A percentile compares a stretch with the other conserved stretches of the same genome.
Conservation (phyloP, 2,329 filamentous ascomycete species). For the Neonectria coccinea region DNA sequence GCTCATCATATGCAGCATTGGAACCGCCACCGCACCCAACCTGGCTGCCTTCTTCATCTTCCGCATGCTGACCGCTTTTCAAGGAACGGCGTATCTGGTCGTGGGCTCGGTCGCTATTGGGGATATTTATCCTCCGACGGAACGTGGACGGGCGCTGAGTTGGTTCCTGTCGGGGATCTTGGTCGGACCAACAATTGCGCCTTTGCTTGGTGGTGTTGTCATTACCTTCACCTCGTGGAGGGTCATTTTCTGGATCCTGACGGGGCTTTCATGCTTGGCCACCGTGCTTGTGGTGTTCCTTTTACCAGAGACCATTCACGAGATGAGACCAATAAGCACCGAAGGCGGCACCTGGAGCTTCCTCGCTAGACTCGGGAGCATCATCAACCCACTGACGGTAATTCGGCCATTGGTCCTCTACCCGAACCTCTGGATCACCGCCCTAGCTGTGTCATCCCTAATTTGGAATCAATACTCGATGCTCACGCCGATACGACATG, state of each 20-base stretch:
- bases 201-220: conserved; percentile 75
- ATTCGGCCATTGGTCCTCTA: conserved; percentile 53
- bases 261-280: conserved; percentile 69
- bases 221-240: conserved; percentile 76
- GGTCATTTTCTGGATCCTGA: conserved; percentile 78
- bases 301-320: conserved; percentile 75
- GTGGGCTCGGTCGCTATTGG: conserved; percentile 73
- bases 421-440: conserved; percentile 71
- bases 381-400: conserved; percentile 21
- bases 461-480: conserved; percentile 80
- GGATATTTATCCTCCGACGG: conserved; percentile 69
- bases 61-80: conserved; percentile 75
- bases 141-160: conserved; percentile 73
- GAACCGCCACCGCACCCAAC: conserved; percentile 75
- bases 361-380: not conserved
- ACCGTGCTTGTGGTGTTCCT: conserved; percentile 68
- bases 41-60: conserved; percentile 75
- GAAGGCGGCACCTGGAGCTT: conserved; percentile 5
- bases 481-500: conserved; percentile 75
- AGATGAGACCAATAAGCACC: conserved; percentile 22
- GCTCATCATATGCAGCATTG: conserved; percentile 73
- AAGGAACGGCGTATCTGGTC: conserved; percentile 76
- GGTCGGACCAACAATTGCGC: conserved; percentile 72
- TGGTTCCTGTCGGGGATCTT: conserved; percentile 76
- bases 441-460: conserved; percentile 68